Base-by-base conservation (phyloP, 139 green algal species). In the Micromonas pusilla region DNA sequence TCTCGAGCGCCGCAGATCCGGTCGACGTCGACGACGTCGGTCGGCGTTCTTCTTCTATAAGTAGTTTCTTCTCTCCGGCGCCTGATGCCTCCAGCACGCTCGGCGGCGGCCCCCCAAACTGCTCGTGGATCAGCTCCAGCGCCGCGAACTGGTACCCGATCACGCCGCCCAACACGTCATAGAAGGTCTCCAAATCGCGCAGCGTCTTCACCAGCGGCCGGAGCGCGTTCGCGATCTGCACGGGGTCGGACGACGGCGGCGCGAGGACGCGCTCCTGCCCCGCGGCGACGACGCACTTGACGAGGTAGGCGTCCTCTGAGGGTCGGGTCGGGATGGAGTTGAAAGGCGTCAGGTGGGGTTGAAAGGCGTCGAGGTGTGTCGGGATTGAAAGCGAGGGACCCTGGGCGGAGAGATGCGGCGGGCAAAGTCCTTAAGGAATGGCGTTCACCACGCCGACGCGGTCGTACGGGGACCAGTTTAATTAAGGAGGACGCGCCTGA, bases 161-260 rank as follows among this genome's bases (percentile, higher is more conserved):
- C 32, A 98, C 80, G n/a, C 95, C 95, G 13, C 95, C 95, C 34
- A 99, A 92, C 60, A 78, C 85, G 86, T 97, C 90, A 78, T 98
- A 99, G 73, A 98, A 98, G 63, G 32, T 62, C 62, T 88, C 84
- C 26, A 88, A 53, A 20, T 77, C 70, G 9, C 54, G 21, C 54
- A 85, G 72, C 52, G 73, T 77, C 25, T n/a, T 23, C 16, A 80
- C 31, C 23, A 85, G 74, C 16, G 1, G 54, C 6, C 66, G n/a
- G 72, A 78, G 13, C 5, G 13, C 36, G 32, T 62, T 23, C 36
- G 37, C 19, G 82, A 37, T 37, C 23, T 66, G 23, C 79, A 36
- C 19, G 76, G 79, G 31, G 25, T 57, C 72, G 6, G 53, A 36
- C 39, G 30, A 63, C 34, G 13, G 9, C 9, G 21, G 60, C 30